Conservation (phyloP, 1,139 yeast genomes). For the Candida tunisiensis region DNA sequence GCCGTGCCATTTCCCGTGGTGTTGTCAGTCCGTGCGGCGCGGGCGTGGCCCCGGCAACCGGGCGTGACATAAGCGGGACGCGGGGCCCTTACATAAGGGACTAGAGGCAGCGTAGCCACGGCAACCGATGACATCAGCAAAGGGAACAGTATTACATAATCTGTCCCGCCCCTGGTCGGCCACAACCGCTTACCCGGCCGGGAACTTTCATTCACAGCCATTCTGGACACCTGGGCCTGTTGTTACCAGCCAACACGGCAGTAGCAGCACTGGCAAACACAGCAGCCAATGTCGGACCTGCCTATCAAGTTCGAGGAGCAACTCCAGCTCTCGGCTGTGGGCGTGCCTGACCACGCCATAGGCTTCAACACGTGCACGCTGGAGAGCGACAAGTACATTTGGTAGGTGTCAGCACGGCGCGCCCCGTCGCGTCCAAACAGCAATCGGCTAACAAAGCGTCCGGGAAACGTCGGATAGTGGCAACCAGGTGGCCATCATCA, state of each 20-base stretch:
- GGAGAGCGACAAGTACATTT: constrained; percentile 78
- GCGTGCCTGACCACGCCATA: constrained; percentile 68
- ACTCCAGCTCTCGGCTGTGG: constrained; percentile 70
- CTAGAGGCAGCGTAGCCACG: neutral
- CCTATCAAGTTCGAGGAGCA: constrained; percentile 97
- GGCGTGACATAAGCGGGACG: no score
- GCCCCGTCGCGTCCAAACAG: neutral
- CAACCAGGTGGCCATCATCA: constrained; percentile 79
- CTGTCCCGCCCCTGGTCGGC: neutral
- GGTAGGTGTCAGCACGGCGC: constrained; percentile 14
- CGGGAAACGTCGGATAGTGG: constrained; percentile 66
- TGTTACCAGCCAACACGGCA: neutral
- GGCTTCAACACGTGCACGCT: constrained; percentile 90
- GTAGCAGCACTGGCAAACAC: neutral
- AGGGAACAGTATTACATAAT: neutral
- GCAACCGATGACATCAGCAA: neutral
- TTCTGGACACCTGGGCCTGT: neutral
- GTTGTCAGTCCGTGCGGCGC: no score
- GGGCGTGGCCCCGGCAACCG: no score
- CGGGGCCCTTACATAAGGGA: no score
- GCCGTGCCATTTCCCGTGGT: no score
- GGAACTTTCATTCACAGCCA: neutral
- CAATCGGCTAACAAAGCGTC: constrained; percentile 27
- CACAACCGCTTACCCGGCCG: neutral
- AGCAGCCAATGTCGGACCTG: constrained; percentile 31